phyloP scores from a whole-genome alignment of 371 early-diverging fungal species.

The Rhizomucor pusillus region DNA sequence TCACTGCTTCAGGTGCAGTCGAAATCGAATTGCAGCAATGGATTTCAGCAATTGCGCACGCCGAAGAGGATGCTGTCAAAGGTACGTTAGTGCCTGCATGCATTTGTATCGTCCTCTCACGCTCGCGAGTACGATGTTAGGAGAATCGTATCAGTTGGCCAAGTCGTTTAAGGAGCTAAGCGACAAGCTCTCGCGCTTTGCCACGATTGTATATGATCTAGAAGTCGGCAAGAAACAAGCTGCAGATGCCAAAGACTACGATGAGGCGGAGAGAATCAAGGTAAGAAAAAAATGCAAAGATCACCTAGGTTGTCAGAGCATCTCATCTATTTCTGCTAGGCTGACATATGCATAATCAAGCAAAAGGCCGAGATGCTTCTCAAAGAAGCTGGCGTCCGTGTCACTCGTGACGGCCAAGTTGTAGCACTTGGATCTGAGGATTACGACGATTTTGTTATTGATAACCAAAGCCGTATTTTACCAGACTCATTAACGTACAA shows the following conservation, averaged over 20 bases:
- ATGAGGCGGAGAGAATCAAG: slow-evolving; percentile 70
- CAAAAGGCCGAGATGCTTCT: slow-evolving; percentile 17
- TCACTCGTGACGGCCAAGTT: slow-evolving; percentile 19
- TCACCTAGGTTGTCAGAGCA: background rate
- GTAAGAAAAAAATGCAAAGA: slow-evolving; percentile 2
- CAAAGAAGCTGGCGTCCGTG: slow-evolving; percentile 13
- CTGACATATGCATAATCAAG: slow-evolving; percentile 21
- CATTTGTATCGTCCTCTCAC: background rate
- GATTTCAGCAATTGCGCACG: slow-evolving; percentile 29
- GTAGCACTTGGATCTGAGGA: slow-evolving; percentile 5
- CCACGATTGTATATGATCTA: slow-evolving; percentile 58
- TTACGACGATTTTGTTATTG: background rate
- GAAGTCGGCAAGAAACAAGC: slow-evolving; percentile 59
- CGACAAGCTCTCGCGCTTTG: slow-evolving; percentile 31
- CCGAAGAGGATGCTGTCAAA: slow-evolving; percentile 36
- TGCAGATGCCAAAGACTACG: slow-evolving; percentile 69
- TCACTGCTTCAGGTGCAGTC: slow-evolving; percentile 22
- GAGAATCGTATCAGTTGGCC: slow-evolving; percentile 36
- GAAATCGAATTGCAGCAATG: slow-evolving; percentile 45
- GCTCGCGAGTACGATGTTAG: background rate
- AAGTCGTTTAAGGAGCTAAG: slow-evolving; percentile 45
- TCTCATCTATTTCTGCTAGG: background rate
- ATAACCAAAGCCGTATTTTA: background rate
- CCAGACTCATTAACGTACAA: background rate
- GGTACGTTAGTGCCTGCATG: slow-evolving; percentile 14